Evolutionary conservation across 164 flowering plant species (phyloP), one percentile per base, ranked within the genome.

Genomic region (Brasenia schreberi): DNA sequence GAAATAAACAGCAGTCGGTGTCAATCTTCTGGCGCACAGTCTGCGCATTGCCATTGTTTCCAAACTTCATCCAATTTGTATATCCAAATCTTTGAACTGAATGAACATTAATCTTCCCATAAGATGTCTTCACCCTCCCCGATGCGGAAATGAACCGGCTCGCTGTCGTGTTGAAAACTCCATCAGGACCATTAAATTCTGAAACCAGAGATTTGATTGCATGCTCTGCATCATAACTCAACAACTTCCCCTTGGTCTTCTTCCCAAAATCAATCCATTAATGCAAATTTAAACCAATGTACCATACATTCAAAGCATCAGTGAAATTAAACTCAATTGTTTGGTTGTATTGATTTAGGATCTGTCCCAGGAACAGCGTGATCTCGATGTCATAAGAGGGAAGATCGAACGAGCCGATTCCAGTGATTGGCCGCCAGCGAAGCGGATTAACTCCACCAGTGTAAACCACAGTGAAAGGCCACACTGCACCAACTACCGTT

Each of bases 401-500:
- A 27, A 90, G 86, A 80, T 93, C 78, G 65, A 90, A 92, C 0
- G 98, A 92, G 0, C 93, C 93, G 72, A 90, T 88, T 14, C 75
- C 96, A 3, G 86, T 76, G 44, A 93, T 86, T 1, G 96, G 97
- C 65, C 88, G 80, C 98, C 96, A 93, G 7, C 87, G 73, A 2
- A 90, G 82, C 12, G 97, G 97, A 79, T 85, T 90, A 44, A 86
- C 64, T 27, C 97, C 97, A 27, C 97, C 96, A 5, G 98, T 90
- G 61, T 76, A 88, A 14, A 92, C 69, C 75, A 92, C 98, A 49
- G 94, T 86, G 69, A 93, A 90, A 42, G 98, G 98, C 86, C 88
- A 93, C 27, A 90, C 76, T 0, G 94, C 91, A 63, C 96, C 97
- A 61, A 85, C 83, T 1, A 80, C 75, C 42, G 62, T 67, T 5